A percentile compares a stretch with the other conserved stretches of the same genome.
Evolutionary conservation across 306 rosid species (phyloP).

Genomic region (Vigna angularis): DNA sequence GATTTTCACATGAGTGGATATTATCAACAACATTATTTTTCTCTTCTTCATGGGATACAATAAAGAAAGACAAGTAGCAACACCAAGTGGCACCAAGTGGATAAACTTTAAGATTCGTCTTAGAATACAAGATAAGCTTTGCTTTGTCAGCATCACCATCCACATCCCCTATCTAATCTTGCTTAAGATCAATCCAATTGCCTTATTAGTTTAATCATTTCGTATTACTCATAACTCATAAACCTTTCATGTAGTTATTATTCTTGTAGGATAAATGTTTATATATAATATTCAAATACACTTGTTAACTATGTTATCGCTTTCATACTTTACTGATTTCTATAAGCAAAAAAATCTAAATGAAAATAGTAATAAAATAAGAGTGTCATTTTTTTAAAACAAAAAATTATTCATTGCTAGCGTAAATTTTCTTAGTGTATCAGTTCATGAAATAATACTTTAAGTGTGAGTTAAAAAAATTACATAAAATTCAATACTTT

Average conservation of each 20-base stretch:
- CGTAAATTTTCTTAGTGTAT: neutral
- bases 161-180: constrained; percentile 58
- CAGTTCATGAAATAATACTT: neutral
- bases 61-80: constrained; percentile 36
- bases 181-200: constrained; percentile 42
- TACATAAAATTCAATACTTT: neutral
- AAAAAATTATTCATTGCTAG: too few species aligned
- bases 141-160: constrained; percentile 55
- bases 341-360: neutral
- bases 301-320: too few species aligned
- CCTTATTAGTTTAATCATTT: constrained; percentile 33
- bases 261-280: too few species aligned
- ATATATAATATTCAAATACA: too few species aligned
- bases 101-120: constrained; percentile 47
- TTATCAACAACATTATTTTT: constrained; percentile 23
- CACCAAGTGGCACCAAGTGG: constrained; percentile 55
- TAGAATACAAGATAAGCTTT: constrained; percentile 54
- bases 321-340: too few species aligned
- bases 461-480: neutral
- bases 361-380: neutral
- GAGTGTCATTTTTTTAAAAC: too few species aligned
- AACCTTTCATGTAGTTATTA: neutral
- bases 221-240: neutral
- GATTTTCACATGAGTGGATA: constrained; percentile 36
- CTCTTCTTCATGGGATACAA: constrained; percentile 2